These are phyloP conservation scores for Cryptomeria japonica DNA, from an alignment of 75 land plant genomes.

Conservation along the genomic window DNA sequence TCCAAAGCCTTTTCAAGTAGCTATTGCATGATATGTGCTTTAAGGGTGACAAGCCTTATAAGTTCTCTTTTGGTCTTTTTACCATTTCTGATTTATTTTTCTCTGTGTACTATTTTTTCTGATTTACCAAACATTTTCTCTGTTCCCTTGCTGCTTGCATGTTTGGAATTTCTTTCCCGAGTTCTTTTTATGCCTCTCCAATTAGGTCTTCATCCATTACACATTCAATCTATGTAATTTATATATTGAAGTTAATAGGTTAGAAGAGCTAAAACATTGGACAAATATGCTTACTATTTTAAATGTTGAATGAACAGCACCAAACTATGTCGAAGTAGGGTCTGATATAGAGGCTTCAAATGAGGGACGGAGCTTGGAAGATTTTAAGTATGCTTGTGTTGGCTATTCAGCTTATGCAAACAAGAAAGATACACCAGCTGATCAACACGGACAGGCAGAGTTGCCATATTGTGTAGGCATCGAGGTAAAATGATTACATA, in stretches of 20 bases:
- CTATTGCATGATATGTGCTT: not conserved
- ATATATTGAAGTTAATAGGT: not conserved
- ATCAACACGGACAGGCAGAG: conserved; percentile 38
- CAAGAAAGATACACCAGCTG: conserved; percentile 33
- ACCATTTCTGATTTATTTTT: not conserved
- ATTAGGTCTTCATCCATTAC: not conserved
- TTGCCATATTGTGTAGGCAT: conserved; percentile 82
- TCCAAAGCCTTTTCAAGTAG: not conserved
- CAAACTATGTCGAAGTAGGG: conserved; percentile 53
- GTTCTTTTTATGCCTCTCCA: not conserved
- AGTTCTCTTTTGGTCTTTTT: not conserved
- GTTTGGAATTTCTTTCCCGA: too few relatives aligned
- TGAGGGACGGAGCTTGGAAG: conserved; percentile 53
- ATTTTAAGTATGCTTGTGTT: conserved; percentile 83
- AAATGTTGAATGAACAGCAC: conserved; percentile 25
- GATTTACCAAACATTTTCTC: not conserved
- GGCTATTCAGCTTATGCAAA: conserved; percentile 75
- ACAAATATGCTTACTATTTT: conserved; percentile 4
- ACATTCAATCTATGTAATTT: not conserved
- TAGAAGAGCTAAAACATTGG: not conserved
- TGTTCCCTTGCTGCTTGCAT: not conserved
- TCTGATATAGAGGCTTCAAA: conserved; percentile 72
- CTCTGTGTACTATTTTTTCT: not conserved
- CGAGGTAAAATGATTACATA: conserved; percentile 46
- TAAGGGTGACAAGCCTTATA: not conserved